Base-by-base conservation (phyloP, 768 basidiomycete genomes). In the Tylopilus plumbeoviolaceoides region DNA sequence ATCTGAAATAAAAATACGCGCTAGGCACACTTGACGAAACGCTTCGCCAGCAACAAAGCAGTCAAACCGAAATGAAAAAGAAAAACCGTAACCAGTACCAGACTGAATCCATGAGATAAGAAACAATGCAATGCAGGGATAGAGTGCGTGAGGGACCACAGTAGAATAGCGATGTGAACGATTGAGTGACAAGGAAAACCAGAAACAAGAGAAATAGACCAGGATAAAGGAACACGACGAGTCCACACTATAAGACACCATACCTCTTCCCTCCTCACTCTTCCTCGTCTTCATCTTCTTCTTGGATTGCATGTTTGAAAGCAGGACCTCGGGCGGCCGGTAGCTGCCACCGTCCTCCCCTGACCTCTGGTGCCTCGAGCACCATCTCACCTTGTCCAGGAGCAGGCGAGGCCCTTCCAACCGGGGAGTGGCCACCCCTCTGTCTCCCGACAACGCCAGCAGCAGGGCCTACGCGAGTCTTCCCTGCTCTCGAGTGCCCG, bases 281-380 rank as follows among this genome's bases (percentile, higher is more conserved):
- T 61, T 90, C 90, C 68, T 91, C 90, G 20, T 77, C 90, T 66
- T 91, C 90, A 59, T 92, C 90, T 64, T 91, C 90, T 65, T 91
- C 90, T 66, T 90, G 87, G 50, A 90, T 91, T 5, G 87, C 70
- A 57, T 84, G 81, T 60, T 63, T 72, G 60, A 89, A 89, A 9
- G 88, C 83, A 46, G 81, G 82, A 1, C 87, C 89, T 23, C 89
- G 79, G n/a, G 70, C 75, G 45, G 75, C 67, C 23, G 90, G 89
- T 12, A 92, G 72, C 63, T 89, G 86, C 55, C 89, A 74, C 59
- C 89, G 75, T 28, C 81, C 79, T 0, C 78, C 72, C 52, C 84
- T 73, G 7, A 75, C 61, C 50, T 84, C 82, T 5, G 73, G 66
- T 4, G 73, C 56, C 12, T 85, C 79, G 50, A 78, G 77, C 11